Evolutionary conservation across 139 green algal species (phyloP).

Genomic region (Astrephomene gubernaculifera): DNA sequence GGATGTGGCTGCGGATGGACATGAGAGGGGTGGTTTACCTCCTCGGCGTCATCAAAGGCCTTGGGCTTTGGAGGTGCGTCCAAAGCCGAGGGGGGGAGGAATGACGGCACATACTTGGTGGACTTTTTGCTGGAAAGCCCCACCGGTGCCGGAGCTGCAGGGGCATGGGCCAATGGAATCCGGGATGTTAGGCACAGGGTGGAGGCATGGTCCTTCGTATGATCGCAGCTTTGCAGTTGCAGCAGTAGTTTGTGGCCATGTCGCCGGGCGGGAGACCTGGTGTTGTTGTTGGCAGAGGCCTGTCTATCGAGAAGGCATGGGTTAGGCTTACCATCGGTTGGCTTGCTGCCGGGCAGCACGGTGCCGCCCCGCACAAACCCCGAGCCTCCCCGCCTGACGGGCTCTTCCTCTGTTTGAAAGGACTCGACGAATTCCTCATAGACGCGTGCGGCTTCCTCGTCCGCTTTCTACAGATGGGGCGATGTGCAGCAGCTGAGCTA

Average conservation of each 20-base stretch:
- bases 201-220: too few relatives aligned
- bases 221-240: too few relatives aligned
- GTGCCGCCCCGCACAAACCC: constrained; percentile 75
- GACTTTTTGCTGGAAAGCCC: constrained; percentile 33
- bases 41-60: constrained; percentile 48
- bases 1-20: too few relatives aligned
- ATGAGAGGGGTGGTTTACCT: too few relatives aligned
- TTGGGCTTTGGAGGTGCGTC: constrained; percentile 51
- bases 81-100: constrained; percentile 73
- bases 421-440: constrained; percentile 95
- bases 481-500: neutral
- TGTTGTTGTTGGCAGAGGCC: too few relatives aligned
- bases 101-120: constrained; percentile 81
- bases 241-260: too few relatives aligned
- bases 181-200: too few relatives aligned
- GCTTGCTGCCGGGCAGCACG: constrained; percentile 71
- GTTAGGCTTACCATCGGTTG: constrained; percentile 41
- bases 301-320: too few relatives aligned
- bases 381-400: constrained; percentile 14
- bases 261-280: neutral
- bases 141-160: neutral
- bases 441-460: constrained; percentile 87
- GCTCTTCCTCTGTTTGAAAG: constrained; percentile 74
- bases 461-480: constrained; percentile 68
- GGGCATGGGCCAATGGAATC: neutral